A percentile compares a stretch with the other conserved stretches of the same genome.
Conservation (phyloP, 1,284 basidiomycete species). For the Xerocomus amazonicus region DNA sequence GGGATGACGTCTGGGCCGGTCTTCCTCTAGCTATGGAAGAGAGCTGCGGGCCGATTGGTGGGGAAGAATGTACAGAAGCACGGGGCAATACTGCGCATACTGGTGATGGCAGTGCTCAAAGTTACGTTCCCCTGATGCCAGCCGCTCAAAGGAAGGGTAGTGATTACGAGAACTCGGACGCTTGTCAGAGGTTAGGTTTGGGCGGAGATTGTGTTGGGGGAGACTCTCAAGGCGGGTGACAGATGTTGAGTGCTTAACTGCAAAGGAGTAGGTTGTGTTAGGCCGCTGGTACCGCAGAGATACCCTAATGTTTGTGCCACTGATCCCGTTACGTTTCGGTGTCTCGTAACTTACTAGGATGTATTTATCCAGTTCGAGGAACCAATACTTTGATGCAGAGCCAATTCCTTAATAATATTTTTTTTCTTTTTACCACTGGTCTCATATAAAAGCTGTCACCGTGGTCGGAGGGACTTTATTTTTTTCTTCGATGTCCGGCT, state of each 20-base stretch:
- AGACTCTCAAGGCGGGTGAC: neutral
- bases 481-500: no score
- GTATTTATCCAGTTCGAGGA: neutral
- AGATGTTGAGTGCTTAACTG: no score
- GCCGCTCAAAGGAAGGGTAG: slow-evolving; percentile 1
- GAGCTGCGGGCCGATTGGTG: neutral
- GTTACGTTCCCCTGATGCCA: neutral
- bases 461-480: no score
- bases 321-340: neutral
- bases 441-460: no score
- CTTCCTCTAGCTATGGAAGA: slow-evolving; percentile 13
- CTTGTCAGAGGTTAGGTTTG: neutral
- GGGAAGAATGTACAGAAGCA: slow-evolving; percentile 1
- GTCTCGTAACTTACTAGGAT: neutral
- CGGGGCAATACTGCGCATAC: slow-evolving; percentile 1
- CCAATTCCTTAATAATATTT: no score
- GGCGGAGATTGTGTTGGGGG: neutral
- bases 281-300: no score
- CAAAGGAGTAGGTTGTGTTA: no score
- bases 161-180: slow-evolving; percentile 17
- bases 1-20: slow-evolving; percentile 12
- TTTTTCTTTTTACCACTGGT: no score
- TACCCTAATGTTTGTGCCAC: no score
- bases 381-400: no score
- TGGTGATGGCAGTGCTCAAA: slow-evolving; percentile 11